Evolutionary conservation across 2,329 filamentous ascomycete species (phyloP), one percentile per base, ranked within the genome.

Genomic region (Aspergillus sp.): DNA sequence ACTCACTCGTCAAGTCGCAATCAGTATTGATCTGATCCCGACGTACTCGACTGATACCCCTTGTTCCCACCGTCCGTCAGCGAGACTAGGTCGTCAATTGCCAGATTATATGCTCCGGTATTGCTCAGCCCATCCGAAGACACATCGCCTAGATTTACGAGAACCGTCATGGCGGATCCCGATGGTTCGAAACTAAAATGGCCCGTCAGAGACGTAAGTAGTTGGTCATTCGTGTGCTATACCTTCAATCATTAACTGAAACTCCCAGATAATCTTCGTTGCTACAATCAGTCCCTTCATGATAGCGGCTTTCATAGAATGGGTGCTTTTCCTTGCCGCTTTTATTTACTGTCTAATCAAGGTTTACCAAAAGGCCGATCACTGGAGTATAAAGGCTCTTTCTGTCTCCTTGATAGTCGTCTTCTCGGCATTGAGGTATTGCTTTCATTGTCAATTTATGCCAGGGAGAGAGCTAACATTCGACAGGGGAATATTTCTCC

Each of bases 251-350:
- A 18, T n/a, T 62, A 53, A 64, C 38, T 11, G 32, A 20, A 11
- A 17, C 24, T 32, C 64, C 12, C 41, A 98, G 91, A 92, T 96
- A 66, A 80, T 93, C 56, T 97, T 96, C 72, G 88, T 93, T 8
- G 80, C 87, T 55, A 88, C 97, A 64, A 83, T 97, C 36, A 90
- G 90, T 17, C 75, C 88, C 6, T 80, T 97, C 49, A 91, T 97
- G 87, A 68, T 95, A 22, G 90, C 89, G 58, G 93, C 93, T 2
- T 81, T 92, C 30, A 80, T 98, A 8, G 93, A 98, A 77, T 98
- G 95, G 92, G 87, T 96, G 59, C 83, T 98, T 13, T 97, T 93
- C 91, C 82, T 98, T 41, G 86, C 89, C n/a, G 92, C 93, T 3
- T 98, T 98, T 71, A 71, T 95, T 61, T 98, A 97, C 76, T 98